Base-by-base conservation (phyloP, 495 filamentous ascomycete genomes). In the Sordaria brevicollis region DNA sequence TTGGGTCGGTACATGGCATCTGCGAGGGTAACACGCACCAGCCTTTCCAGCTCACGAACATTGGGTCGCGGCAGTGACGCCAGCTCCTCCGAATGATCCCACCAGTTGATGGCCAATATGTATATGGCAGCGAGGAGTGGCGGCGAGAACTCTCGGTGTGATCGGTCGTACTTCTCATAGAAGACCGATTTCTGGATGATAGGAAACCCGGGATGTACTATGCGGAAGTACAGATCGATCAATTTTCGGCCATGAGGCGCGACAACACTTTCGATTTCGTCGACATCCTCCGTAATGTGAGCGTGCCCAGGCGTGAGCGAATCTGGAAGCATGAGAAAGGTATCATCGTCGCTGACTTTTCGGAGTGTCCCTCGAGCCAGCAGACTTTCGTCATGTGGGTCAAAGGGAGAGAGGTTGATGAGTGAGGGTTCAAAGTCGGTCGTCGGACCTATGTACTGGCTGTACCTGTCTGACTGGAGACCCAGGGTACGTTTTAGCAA, bases 171-270 rank as follows among this genome's bases (percentile, higher is more conserved):
- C 73, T 93, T 91, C 73, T 96, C 92, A 73, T 92, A 88, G 76
- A 97, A 97, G 37, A 93, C 86, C 71, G 89, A 86, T 81, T 96
- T 94, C 74, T 96, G 90, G 66, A 97, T 82, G 70, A 99, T 92
- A 36, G 94, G 94, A 74, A 96, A 96, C 70, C 87, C 92, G 1
- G 93, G 94, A 78, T 97, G 95, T 62, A 97, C 89, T 67, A 92
- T 85, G 67, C 89, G 86, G 74, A 97, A 96, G 83, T 94, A 99
- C 67, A 96, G 85, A 70, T 94, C 91, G 66, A 97, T 88, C 77
- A 97, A 76, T 11, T 88, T 88, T 69, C 89, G 87, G 49, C 93
- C 93, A 79, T 97, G 88, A 6, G 92, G 92, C 35, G 90, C 87
- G 65, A 97, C 91, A 74, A 95, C 82, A 70, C 86, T 87, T 79